These are phyloP conservation scores for Mucor velutinosus DNA, from an alignment of 371 early-diverging fungal species.

Conservation along the genomic window DNA sequence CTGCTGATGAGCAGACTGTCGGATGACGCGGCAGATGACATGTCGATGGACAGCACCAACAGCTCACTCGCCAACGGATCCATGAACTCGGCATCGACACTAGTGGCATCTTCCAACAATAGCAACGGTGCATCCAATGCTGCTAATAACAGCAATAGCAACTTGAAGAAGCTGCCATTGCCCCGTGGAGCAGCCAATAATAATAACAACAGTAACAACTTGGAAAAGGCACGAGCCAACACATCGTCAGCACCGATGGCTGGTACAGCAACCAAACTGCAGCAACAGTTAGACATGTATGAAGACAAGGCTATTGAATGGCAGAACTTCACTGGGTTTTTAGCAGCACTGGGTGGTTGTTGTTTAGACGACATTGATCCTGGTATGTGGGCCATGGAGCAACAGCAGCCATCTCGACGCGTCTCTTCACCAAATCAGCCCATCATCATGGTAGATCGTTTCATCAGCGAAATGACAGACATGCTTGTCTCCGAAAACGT, in stretches of 20 bases:
- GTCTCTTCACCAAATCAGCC: slow-evolving; percentile 42
- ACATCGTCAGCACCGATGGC: not conserved
- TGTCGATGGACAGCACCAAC: not conserved
- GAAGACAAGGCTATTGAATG: slow-evolving; percentile 56
- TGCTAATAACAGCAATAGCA: not conserved
- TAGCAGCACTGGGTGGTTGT: slow-evolving; percentile 70
- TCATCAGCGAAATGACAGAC: slow-evolving; percentile 80
- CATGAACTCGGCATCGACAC: not conserved
- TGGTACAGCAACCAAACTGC: slow-evolving; percentile 1
- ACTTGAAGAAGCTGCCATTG: slow-evolving; percentile 4
- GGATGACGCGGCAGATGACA: slow-evolving; percentile 41
- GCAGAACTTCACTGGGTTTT: slow-evolving; percentile 74
- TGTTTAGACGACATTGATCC: slow-evolving; percentile 36
- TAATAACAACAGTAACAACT: slow-evolving; percentile 1
- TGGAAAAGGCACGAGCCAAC: not conserved
- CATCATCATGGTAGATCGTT: slow-evolving; percentile 67
- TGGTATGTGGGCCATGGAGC: not conserved
- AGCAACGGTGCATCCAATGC: not conserved
- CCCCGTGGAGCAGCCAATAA: not conserved
- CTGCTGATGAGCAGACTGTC: slow-evolving; percentile 42
- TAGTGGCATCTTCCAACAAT: not conserved
- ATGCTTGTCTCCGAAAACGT: slow-evolving; percentile 83
- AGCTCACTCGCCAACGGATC: not conserved
- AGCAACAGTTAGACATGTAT: slow-evolving; percentile 26
- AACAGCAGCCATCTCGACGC: not conserved